Evolutionary conservation across 306 rosid species (phyloP).

Genomic region (Trifolium fragiferum): DNA sequence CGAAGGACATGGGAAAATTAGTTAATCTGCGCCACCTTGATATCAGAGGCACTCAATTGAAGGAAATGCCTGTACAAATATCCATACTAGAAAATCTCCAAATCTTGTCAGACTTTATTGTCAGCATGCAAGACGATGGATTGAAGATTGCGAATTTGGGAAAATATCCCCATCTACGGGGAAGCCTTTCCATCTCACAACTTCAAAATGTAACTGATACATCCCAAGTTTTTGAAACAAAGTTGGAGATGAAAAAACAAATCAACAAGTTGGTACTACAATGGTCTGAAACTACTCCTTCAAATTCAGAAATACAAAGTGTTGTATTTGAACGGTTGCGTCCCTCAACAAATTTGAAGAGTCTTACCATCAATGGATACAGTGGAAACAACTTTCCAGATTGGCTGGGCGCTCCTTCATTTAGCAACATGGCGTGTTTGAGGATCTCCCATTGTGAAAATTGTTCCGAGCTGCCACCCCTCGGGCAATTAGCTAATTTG

Average conservation of each 20-base stretch:
- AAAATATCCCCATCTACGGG: neutral
- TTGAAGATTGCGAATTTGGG: neutral
- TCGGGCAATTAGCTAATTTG: constrained; percentile 2
- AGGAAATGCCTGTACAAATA: neutral
- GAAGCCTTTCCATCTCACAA: neutral
- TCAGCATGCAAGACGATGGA: neutral
- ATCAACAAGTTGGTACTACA: neutral
- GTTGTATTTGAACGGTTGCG: neutral
- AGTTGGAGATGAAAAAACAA: neutral
- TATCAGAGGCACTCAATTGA: neutral
- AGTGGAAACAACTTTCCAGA: constrained; percentile 20
- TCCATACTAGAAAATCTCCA: neutral
- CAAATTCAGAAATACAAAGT: neutral
- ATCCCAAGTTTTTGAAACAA: neutral
- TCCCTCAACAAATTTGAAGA: constrained; percentile 20
- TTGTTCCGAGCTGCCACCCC: constrained; percentile 8
- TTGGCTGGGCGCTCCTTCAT: neutral
- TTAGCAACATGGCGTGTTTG: constrained; percentile 18
- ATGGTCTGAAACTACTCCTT: neutral
- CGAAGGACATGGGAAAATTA: neutral
- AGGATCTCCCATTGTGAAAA: neutral
- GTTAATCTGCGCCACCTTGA: constrained; percentile 12
- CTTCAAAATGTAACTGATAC: neutral
- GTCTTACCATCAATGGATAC: neutral
- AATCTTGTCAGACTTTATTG: neutral